Base-by-base conservation (phyloP, 2,329 filamentous ascomycete genomes). In the Leptographium galeiforme region DNA sequence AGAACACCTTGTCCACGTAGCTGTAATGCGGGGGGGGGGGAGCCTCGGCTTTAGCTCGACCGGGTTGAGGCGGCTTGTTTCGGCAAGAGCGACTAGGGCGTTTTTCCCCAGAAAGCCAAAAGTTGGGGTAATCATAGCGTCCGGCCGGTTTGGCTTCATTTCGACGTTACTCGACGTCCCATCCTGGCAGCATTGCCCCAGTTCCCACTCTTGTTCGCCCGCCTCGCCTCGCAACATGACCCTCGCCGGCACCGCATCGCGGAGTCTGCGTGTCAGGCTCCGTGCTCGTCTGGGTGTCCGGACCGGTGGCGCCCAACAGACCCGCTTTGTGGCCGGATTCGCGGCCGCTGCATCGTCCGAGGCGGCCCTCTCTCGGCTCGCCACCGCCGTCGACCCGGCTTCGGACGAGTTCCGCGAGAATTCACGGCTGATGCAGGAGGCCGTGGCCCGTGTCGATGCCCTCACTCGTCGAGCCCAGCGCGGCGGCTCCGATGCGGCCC, bases 341-440 rank as follows among this genome's bases (percentile, higher is more conserved):
- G 87, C 85, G 10, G 80, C 89, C 57, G 79, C 84, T 2, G 82
- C 89, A 67, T 89, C 95, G 71, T 87, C 89, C 39, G 79, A 80
- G 57, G 85, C 89, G n/a, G 55, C 57, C 53, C 84, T 96, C 57
- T 95, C 90, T 8, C 76, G 88, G 45, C 73, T 97, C 38, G 85
- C 82, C 56, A 87, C 81, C 40, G 72, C 76, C 46, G 78, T 96
- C 60, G 91, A 97, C 67, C 77, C 84, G 3, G 79, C 79, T 5
- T 90, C 88, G 6, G 72, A 82, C 34, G 84, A 88, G 61, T 97
- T 86, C 74, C 79, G 78, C 62, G 85, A 94, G 63, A 97, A 97
- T 72, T 79, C 80, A 60, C 68, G 71, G 54, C 80, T 87, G 57
- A 94, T 96, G 87, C 73, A 74, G 56, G 80, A 86, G 61, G 78